These are phyloP conservation scores for Aspergillus sp. DNA, from an alignment of 2,329 filamentous ascomycete genomes.

Conservation along the genomic window DNA sequence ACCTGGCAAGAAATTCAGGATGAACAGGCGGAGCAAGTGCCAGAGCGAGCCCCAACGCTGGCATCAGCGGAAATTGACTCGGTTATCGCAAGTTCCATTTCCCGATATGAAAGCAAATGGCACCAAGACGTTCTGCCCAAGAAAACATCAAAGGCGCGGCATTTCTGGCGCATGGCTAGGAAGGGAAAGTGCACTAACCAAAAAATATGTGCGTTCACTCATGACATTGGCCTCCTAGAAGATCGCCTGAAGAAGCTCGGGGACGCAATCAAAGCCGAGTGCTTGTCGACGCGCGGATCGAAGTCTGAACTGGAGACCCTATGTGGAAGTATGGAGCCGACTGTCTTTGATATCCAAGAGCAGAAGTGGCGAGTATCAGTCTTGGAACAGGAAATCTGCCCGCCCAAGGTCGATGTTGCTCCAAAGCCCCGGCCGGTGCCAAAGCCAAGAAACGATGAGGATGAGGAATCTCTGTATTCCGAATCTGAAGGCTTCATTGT, in stretches of 20 bases:
- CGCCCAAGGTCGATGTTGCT: conserved; percentile 14
- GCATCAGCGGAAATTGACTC: conserved; percentile 40
- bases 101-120: conserved; percentile 48
- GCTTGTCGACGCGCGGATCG: conserved; percentile 49
- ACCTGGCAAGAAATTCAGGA: conserved; percentile 55
- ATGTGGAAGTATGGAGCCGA: conserved; percentile 54
- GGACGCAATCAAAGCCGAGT: conserved; percentile 42
- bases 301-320: conserved; percentile 46
- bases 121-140: conserved; percentile 47
- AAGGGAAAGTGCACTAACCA: conserved; percentile 28
- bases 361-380: conserved; percentile 37
- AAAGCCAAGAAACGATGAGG: conserved; percentile 12
- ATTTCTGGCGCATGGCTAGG: conserved; percentile 52
- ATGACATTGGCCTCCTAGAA: conserved; percentile 36
- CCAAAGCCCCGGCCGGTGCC: conserved; percentile 6
- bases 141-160: conserved; percentile 48
- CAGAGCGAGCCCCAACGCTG: conserved; percentile 25
- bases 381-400: conserved; percentile 26
- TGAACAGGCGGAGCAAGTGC: conserved; percentile 28
- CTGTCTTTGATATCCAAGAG: conserved; percentile 48
- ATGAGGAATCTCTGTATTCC: conserved; percentile 25
- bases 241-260: conserved; percentile 49
- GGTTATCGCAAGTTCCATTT: conserved; percentile 47
- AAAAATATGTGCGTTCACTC: conserved; percentile 39
- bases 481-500: conserved; percentile 3